Evolutionary conservation across 306 rosid genomes (phyloP).

Genomic region (Sphenostylis stenocarpa): DNA sequence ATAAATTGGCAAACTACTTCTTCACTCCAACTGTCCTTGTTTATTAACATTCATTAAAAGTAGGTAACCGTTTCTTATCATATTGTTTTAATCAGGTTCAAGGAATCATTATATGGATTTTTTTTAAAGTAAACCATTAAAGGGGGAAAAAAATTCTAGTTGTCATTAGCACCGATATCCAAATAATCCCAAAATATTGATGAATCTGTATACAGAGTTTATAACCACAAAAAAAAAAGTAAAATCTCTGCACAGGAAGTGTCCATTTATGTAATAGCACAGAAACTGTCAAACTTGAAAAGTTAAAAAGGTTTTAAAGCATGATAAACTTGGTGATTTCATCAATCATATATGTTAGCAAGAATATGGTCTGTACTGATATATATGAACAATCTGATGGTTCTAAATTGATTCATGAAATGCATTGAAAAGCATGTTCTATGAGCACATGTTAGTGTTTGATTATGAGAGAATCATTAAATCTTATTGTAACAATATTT

Average conservation of each 20-base stretch:
- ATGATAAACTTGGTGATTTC: conserved; percentile 25
- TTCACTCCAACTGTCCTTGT: background rate
- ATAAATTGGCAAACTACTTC: background rate
- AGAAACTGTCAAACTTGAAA: background rate
- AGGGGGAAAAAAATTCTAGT: too few relatives aligned
- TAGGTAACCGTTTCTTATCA: background rate
- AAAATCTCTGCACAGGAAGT: background rate
- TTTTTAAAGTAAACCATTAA: background rate
- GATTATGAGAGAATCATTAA: too few relatives aligned
- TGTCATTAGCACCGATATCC: conserved; percentile 25
- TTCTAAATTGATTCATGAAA: too few relatives aligned
- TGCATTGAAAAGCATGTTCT: too few relatives aligned
- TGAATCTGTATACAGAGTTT: background rate
- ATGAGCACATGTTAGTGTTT: too few relatives aligned
- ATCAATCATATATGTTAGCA: background rate
- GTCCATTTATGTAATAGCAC: background rate
- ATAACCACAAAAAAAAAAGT: background rate
- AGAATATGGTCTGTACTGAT: too few relatives aligned
- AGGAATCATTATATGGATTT: background rate
- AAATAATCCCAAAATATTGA: background rate
- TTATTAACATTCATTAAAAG: conserved; percentile 1
- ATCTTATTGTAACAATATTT: too few relatives aligned
- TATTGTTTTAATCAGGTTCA: background rate
- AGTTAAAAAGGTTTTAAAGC: conserved; percentile 16
- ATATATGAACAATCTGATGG: too few relatives aligned